Evolutionary conservation across 2,329 filamentous ascomycete genomes (phyloP), one percentile per base, ranked within the genome.

Genomic region (Neonectria coccinea): DNA sequence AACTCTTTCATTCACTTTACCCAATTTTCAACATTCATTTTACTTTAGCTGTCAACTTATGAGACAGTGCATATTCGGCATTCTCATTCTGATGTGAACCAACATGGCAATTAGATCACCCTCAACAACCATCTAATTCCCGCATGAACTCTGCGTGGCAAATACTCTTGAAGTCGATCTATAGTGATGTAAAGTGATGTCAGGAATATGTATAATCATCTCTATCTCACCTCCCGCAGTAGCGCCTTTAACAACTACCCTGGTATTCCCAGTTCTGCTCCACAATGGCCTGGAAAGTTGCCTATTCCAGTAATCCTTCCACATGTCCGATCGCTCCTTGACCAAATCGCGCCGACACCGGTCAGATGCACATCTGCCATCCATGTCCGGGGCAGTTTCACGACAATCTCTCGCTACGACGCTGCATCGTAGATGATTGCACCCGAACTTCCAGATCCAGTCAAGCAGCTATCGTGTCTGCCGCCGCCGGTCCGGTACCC

Each of bases 381-480:
- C 18, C 47, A 41, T 45, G 41, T 48, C 27, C 20, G 53, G 36
- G 41, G 27, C 48, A 18, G 22, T 29, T n/a, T 20, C 44, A 51
- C 51, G 51, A 47, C 53, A 52, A 48, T 39, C 18, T 22, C 42
- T 45, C 6, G 55, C 55, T 25, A 14, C 31, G 31, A 53, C 53
- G 25, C 42, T 22, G 36, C 50, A 56, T 55, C 60, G 55, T 14
- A 41, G 51, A 64, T 56, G 51, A 59, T 52, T 64, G 61, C 56
- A 59, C 33, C 25, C 47, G 25, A 64, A 33, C 61, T 64, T 52
- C 61, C 61, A 58, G 56, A 59, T 64, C 56, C 45, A 59, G 61
- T 16, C 51, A 64, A 59, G 51, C 25, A 25, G 22, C 22, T 4
- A 5, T 25, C 22, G 22, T 25, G 4, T 25, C 22, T 25, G 4